Conservation (phyloP, 768 basidiomycete species). For the Paxillus ammoniavirescens region DNA sequence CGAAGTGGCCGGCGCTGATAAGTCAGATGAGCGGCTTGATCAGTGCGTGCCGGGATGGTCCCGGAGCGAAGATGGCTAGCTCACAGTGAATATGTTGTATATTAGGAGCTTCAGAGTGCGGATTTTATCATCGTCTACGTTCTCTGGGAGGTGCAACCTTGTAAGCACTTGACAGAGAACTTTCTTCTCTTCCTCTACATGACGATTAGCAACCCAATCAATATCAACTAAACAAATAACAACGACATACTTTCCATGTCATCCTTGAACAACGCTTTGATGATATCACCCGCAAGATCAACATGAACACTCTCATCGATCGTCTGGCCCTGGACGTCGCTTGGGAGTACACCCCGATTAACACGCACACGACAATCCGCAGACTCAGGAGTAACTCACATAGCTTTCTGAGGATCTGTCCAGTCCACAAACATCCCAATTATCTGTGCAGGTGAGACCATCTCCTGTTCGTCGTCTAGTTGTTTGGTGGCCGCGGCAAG, state of each 20-base stretch:
- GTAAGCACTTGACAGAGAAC: conserved; percentile 59
- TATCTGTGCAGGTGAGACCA: conserved; percentile 72
- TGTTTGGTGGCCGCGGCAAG: conserved; percentile 58
- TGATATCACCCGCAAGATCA: conserved; percentile 53
- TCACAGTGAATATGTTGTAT: conserved; percentile 33
- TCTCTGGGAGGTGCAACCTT: conserved; percentile 66
- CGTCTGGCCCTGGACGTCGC: conserved; percentile 40
- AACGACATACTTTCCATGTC: conserved; percentile 53
- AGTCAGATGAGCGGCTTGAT: too few species aligned
- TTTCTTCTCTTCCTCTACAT: conserved; percentile 60
- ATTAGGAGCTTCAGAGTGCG: conserved; percentile 61
- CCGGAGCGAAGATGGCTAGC: too few species aligned
- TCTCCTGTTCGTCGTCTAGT: conserved; percentile 69
- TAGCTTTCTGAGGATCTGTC: conserved; percentile 79
- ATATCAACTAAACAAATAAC: conserved; percentile 45
- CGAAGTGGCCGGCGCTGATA: conserved; percentile 55
- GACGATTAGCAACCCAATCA: conserved; percentile 34
- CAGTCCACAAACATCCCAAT: conserved; percentile 83
- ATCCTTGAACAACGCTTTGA: conserved; percentile 47
- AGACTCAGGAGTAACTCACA: conserved; percentile 37
- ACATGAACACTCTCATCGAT: conserved; percentile 47
- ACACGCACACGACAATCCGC: not conserved
- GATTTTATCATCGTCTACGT: conserved; percentile 67
- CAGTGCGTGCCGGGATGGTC: too few species aligned
- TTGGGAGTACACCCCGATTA: conserved; percentile 10